These are phyloP conservation scores for Geotrichum armillariae DNA, from an alignment of 1,139 yeast genomes.

Conservation along the genomic window DNA sequence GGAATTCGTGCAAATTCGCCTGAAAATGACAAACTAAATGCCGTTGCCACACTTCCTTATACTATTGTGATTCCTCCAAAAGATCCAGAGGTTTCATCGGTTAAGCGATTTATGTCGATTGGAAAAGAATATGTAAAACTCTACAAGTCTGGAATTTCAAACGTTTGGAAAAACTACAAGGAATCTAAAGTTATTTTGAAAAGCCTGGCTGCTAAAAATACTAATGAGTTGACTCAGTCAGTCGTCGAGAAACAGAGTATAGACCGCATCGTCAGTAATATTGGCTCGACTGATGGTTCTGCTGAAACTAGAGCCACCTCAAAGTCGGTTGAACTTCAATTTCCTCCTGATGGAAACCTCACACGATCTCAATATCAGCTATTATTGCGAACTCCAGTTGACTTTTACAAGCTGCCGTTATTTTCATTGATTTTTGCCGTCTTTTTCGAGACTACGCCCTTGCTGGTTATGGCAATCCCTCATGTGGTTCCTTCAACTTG, in stretches of 20 bases:
- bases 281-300: background rate
- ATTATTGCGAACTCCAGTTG: slow-evolving; percentile 57
- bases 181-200: slow-evolving; percentile 20
- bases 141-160: slow-evolving; percentile 39
- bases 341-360: slow-evolving; percentile 33
- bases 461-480: slow-evolving; percentile 59
- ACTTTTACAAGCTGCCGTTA: slow-evolving; percentile 59
- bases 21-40: slow-evolving; percentile 11
- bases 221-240: slow-evolving; percentile 30
- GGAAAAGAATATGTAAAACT: slow-evolving; percentile 37
- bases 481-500: slow-evolving; percentile 71
- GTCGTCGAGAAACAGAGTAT: slow-evolving; percentile 33
- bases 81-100: slow-evolving; percentile 5
- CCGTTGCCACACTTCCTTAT: slow-evolving; percentile 20
- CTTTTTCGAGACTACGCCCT: slow-evolving; percentile 65
- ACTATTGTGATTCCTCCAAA: slow-evolving; percentile 9
- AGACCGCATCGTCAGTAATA: slow-evolving; percentile 16
- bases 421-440: slow-evolving; percentile 59
- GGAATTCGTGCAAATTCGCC: background rate
- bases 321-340: slow-evolving; percentile 8
- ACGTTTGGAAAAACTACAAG: slow-evolving; percentile 37
- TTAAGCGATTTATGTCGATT: slow-evolving; percentile 24
- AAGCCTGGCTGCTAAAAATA: slow-evolving; percentile 16
- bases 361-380: slow-evolving; percentile 56
- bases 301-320: background rate